Evolutionary conservation across 2,329 filamentous ascomycete species (phyloP), one percentile per base, ranked within the genome.

Genomic region (Huntiella decipiens): DNA sequence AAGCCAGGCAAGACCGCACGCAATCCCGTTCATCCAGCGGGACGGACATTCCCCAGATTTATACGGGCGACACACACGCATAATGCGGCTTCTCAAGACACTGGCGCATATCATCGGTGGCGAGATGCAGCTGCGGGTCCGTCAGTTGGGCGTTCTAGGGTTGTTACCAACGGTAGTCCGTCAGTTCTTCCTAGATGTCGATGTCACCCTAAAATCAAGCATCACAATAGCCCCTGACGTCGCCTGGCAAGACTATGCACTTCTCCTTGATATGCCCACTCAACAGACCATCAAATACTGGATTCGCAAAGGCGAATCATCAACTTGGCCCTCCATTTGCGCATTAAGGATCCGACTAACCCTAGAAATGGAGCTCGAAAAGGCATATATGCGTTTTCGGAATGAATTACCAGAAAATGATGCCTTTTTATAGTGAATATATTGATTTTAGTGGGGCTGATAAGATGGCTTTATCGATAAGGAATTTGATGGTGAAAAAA

Each of bases 261-360:
- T 79, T 32, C 63, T 95, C 32, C 69, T 95, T n/a, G 82, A 92
- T 59, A 83, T 81, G 28, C 86, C 86, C 1, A 88, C 80, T 0
- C 68, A 74, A 44, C 74, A 79, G 49, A 78, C 75, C 6, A 64
- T 95, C 3, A 76, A 84, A 48, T 82, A 88, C 54, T 95, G 87
- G 88, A 86, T 92, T 45, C 61, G 77, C 31, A 71, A 80, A 46
- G 88, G 88, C 1, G 88, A 96, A 61, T 66, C 78, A 51, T 87
- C 82, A 53, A 85, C 94, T 0, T 96, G 88, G 87, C 88, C 87
- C 0, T 83, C 85, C 2, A 75, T 94, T 3, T 78, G 78, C 31
- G 84, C 86, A 11, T 62, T 96, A 51, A 79, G 80, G 54, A 78
- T 93, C 5, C 67, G 88, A 5, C 91, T 84, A 59, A 80, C 79